These are phyloP conservation scores for Salix brachista DNA, from an alignment of 345 rosid species.

Conservation along the genomic window DNA sequence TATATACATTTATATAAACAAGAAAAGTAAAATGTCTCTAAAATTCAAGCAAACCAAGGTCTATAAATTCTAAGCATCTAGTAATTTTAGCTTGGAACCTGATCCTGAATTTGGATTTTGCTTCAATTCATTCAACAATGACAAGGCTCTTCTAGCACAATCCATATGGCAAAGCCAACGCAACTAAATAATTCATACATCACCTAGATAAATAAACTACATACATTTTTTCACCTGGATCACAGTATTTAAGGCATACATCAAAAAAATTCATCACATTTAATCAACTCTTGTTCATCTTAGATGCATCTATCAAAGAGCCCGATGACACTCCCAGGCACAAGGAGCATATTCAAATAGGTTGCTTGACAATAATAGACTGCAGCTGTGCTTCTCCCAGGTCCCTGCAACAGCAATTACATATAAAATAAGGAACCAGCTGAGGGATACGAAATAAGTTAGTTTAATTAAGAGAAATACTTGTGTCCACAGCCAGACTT, in stretches of 20 bases:
- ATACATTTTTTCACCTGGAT: constrained; percentile 14
- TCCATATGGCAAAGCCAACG: background rate
- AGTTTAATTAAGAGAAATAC: background rate
- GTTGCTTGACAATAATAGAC: background rate
- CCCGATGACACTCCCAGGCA: background rate
- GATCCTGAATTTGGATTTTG: background rate
- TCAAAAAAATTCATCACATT: background rate
- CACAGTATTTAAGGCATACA: constrained; percentile 16
- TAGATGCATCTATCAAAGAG: background rate
- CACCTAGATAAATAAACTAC: constrained; percentile 16
- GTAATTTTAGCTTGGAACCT: background rate
- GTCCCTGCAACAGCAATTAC: constrained; percentile 11
- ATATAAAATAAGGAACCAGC: background rate
- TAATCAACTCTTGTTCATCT: constrained; percentile 6
- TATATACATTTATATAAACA: no score
- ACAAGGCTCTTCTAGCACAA: constrained; percentile 1
- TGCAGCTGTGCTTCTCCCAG: constrained; percentile 14
- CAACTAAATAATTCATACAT: constrained; percentile 6
- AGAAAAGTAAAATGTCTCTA: no score
- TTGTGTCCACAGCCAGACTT: background rate
- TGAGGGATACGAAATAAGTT: background rate
- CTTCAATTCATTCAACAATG: constrained; percentile 17
- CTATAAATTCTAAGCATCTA: background rate
- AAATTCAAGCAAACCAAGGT: no score
- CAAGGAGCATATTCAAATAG: background rate